Evolutionary conservation across 2,329 filamentous ascomycete species (phyloP), one percentile per base, ranked within the genome.

Genomic region (Xylaria sp.): DNA sequence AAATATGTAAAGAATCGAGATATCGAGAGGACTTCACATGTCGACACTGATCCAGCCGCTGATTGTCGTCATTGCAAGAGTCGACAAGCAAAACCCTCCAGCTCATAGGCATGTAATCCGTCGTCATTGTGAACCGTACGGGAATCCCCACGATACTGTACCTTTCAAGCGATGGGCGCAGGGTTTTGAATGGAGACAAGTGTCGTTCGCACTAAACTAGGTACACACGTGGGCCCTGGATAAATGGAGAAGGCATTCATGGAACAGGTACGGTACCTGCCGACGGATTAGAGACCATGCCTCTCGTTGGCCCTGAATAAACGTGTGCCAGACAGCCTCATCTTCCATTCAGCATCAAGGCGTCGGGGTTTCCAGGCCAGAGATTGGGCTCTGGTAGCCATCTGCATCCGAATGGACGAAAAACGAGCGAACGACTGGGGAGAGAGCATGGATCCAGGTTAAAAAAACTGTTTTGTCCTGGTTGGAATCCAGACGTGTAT

Each of bases 161-260:
- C n/a, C 13, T 46, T 46, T 16, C 30, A 11, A 18, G 11, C 19
- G 23, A 48, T 59, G 57, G 23, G 19, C 59, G 50, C 59, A 61
- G 56, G 63, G 63, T 53, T 61, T 58, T 67, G 68, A 68, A 65
- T 70, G 68, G 69, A 71, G 65, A 71, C 69, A 71, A 68, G 69
- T 71, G 69, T 68, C 67, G 63, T 62, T 52, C 65, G 62, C 23
- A 46, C 11, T 50, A 11, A 19, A 19, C 19, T 30, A 30, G 23
- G 23, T 30, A 13, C 49, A 30, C 49, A 51, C 71, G 70, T 18
- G 64, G 63, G 0, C 73, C 68, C 1, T 30, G 19, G 48, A 19
- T 50, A 30, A 10, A 79, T 63, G 1, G 72, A 42, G 37, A 42
- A 10, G 37, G 37, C 8, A 42, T 42, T 30, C 23, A 30, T 30